These are phyloP conservation scores for Mycena sanguinolenta DNA, from an alignment of 768 basidiomycete species.

Conservation along the genomic window DNA sequence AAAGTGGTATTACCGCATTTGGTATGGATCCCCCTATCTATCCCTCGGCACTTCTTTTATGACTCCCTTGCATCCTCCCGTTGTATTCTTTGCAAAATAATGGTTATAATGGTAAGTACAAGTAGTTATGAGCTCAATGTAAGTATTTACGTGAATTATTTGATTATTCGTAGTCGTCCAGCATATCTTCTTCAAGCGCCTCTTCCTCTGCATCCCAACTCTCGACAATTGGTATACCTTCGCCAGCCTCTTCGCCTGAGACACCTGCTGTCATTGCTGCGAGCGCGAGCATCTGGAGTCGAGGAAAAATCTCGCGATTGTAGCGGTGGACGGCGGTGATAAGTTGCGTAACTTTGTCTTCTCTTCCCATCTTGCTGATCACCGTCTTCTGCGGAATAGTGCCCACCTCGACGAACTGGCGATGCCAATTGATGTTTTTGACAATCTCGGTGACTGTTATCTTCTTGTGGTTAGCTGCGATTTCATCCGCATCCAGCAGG, in stretches of 20 bases:
- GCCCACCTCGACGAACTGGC: background rate
- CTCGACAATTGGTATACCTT: constrained; percentile 19
- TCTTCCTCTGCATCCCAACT: constrained; percentile 16
- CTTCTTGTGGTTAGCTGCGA: background rate
- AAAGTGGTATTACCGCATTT: constrained; percentile 10
- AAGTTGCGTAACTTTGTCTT: background rate
- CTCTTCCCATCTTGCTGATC: background rate
- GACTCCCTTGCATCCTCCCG: background rate
- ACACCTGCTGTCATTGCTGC: background rate
- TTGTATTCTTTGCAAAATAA: background rate
- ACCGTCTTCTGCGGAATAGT: background rate
- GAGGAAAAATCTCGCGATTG: constrained; percentile 7
- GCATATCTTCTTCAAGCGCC: constrained; percentile 13
- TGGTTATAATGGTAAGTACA: background rate
- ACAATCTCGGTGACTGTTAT: background rate
- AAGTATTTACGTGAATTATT: background rate
- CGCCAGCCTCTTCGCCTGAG: background rate
- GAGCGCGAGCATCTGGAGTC: constrained; percentile 4
- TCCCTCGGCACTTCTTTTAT: background rate
- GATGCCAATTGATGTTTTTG: constrained; percentile 2
- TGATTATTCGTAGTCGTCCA: constrained; percentile 7
- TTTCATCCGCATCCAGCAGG: background rate
- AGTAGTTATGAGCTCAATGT: background rate
- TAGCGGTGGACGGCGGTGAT: no score
- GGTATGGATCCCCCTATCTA: background rate